These are phyloP conservation scores for Fusarium bactridioides DNA, from an alignment of 2,329 filamentous ascomycete genomes.

Conservation along the genomic window DNA sequence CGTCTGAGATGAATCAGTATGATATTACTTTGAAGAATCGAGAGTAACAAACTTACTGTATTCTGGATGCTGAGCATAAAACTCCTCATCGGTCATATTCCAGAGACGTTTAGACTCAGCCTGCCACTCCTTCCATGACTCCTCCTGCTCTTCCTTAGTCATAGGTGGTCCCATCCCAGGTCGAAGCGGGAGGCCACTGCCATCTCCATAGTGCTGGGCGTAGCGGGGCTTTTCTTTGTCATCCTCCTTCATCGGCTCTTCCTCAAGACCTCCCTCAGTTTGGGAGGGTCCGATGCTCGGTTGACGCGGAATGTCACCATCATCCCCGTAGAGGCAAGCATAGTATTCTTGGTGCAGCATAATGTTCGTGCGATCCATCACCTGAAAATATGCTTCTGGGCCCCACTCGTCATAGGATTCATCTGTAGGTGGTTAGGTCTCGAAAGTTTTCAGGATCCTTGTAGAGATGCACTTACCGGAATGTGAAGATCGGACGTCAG, in stretches of 20 bases:
- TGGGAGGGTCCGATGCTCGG: neutral
- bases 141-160: neutral
- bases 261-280: neutral
- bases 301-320: neutral
- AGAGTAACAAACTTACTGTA: too few relatives aligned
- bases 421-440: neutral
- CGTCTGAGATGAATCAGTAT: too few relatives aligned
- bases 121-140: neutral
- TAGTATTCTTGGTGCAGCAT: neutral
- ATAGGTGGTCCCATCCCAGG: neutral
- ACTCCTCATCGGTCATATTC: neutral
- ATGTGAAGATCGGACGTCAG: neutral
- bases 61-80: neutral
- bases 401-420: neutral
- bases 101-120: neutral
- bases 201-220: neutral
- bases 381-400: too few relatives aligned
- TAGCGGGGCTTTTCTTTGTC: neutral
- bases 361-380: too few relatives aligned
- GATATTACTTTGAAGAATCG: too few relatives aligned
- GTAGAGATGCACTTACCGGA: neutral
- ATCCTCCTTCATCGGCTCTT: neutral
- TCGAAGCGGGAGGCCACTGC: neutral
- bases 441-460: neutral
- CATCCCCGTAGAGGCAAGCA: fast-evolving